Percentiles rank a stretch among this genome's conserved stretches.
phyloP scores from a whole-genome alignment of 2,329 filamentous ascomycete species.

The Ascomycota sp. region DNA sequence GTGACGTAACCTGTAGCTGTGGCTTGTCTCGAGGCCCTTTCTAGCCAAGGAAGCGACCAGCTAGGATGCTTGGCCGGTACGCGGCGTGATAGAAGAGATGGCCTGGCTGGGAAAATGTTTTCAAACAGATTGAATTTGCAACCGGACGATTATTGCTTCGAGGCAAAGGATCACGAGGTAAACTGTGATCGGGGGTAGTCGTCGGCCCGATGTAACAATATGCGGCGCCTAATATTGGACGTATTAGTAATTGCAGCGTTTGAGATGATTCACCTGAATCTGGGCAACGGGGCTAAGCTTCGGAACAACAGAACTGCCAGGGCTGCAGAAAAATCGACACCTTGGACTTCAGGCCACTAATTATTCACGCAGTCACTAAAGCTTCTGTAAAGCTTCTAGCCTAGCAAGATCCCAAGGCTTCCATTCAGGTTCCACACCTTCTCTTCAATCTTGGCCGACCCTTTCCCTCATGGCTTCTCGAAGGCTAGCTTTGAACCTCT shows the following conservation, averaged over 20 bases:
- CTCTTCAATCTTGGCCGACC: conserved; percentile 18
- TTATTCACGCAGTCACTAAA: conserved; percentile 6
- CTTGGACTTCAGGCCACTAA: conserved; percentile 18
- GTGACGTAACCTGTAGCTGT: too few relatives aligned
- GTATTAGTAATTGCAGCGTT: conserved; percentile 12
- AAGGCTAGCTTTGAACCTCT: conserved; percentile 87
- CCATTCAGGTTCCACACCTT: conserved; percentile 29
- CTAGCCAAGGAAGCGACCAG: too few relatives aligned
- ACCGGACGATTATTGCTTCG: too few relatives aligned
- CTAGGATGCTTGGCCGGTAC: too few relatives aligned
- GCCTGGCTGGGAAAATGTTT: too few relatives aligned
- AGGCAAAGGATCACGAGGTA: too few relatives aligned
- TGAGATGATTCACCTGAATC: conserved; percentile 15
- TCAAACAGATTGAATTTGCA: too few relatives aligned
- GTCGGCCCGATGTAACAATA: too few relatives aligned
- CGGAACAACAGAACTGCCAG: conserved; percentile 10
- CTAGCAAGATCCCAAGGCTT: conserved; percentile 23
- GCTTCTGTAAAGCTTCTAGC: conserved; percentile 22
- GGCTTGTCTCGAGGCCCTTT: too few relatives aligned
- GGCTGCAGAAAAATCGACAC: conserved; percentile 13
- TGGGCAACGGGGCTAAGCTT: conserved; percentile 8
- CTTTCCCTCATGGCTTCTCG: conserved; percentile 66
- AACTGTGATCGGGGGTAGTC: too few relatives aligned
- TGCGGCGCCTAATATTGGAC: background rate
- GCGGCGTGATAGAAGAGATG: too few relatives aligned